Conservation (phyloP, 345 rosid species). For the Erodium maritimum region DNA sequence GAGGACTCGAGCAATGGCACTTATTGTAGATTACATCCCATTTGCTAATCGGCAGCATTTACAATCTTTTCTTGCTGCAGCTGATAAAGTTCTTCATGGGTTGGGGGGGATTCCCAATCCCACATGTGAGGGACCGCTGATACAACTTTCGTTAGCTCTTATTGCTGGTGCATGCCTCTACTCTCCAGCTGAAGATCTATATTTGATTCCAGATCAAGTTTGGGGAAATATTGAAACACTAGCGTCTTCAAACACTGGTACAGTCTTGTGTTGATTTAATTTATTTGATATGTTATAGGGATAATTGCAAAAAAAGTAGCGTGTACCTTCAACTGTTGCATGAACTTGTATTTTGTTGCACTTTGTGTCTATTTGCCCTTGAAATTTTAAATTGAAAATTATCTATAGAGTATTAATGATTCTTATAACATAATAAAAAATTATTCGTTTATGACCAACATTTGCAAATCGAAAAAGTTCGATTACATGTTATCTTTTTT, state of each 20-base stretch:
- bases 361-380: too few relatives aligned
- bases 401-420: too few relatives aligned
- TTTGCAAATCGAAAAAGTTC: too few relatives aligned
- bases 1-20: slow-evolving; percentile 49
- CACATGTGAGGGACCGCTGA: slow-evolving; percentile 45
- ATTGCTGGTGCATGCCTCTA: slow-evolving; percentile 62
- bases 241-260: slow-evolving; percentile 47
- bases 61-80: slow-evolving; percentile 53
- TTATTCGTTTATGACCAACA: too few relatives aligned
- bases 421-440: too few relatives aligned
- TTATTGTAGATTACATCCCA: slow-evolving; percentile 54
- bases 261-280: neutral
- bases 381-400: too few relatives aligned
- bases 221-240: slow-evolving; percentile 55
- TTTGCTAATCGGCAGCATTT: slow-evolving; percentile 39
- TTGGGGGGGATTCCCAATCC: slow-evolving; percentile 41
- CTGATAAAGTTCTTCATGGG: slow-evolving; percentile 47
- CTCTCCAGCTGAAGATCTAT: slow-evolving; percentile 50
- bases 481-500: too few relatives aligned
- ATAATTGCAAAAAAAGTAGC: too few relatives aligned
- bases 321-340: too few relatives aligned
- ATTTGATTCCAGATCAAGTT: slow-evolving; percentile 49
- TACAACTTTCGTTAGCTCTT: slow-evolving; percentile 58
- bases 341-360: too few relatives aligned
- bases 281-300: neutral